Evolutionary conservation across 768 basidiomycete species (phyloP).

Genomic region (Xerocomus brunneocitrinus): DNA sequence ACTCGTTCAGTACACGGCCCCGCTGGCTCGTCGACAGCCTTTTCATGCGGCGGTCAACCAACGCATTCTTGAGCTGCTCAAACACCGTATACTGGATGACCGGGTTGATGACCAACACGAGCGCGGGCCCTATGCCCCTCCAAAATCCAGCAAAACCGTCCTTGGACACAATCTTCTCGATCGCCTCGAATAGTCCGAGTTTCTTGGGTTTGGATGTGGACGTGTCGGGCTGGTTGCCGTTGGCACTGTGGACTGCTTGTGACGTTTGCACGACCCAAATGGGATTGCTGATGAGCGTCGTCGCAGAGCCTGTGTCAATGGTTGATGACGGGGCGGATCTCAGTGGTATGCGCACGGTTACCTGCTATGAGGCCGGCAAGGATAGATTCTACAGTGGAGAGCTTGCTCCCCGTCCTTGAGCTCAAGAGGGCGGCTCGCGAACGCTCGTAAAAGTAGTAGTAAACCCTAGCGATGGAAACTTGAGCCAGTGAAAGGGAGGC

Average conservation of each 20-base stretch:
- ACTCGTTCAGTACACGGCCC: constrained; percentile 58
- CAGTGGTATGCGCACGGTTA: constrained; percentile 20
- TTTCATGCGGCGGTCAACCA: constrained; percentile 59
- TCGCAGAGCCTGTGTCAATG: constrained; percentile 64
- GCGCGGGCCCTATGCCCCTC: constrained; percentile 91
- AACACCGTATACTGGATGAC: constrained; percentile 92
- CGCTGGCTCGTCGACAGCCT: constrained; percentile 46
- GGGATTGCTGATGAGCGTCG: constrained; percentile 86
- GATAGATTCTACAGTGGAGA: constrained; percentile 87
- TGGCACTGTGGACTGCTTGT: constrained; percentile 66
- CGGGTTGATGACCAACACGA: constrained; percentile 91
- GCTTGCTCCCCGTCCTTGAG: constrained; percentile 52
- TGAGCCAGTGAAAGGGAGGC: background rate
- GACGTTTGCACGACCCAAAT: constrained; percentile 97
- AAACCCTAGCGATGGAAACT: constrained; percentile 50
- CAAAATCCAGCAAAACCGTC: constrained; percentile 80
- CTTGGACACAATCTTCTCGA: constrained; percentile 62
- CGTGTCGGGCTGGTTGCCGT: constrained; percentile 26
- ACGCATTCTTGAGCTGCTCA: constrained; percentile 87
- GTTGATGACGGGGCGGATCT: background rate
- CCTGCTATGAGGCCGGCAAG: constrained; percentile 85
- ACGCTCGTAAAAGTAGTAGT: constrained; percentile 89
- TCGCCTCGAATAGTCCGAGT: constrained; percentile 61
- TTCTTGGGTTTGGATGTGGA: constrained; percentile 46
- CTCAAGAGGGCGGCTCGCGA: constrained; percentile 55